Evolutionary conservation across 2,329 filamentous ascomycete species (phyloP).

Genomic region (Ophiostoma tasmaniense): DNA sequence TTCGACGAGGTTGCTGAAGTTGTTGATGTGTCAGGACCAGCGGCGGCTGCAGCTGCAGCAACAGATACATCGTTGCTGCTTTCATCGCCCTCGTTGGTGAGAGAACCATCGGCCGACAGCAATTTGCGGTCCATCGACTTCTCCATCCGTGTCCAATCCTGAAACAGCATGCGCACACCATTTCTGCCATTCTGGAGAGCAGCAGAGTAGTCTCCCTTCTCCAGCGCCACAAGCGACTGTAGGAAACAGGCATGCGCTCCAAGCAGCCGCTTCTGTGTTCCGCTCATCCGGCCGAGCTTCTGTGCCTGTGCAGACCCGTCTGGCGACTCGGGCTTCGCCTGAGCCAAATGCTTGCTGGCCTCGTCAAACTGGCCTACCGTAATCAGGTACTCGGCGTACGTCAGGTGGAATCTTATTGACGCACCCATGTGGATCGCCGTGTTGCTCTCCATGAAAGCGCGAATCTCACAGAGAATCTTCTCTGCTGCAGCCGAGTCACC

Average conservation of each 20-base stretch:
- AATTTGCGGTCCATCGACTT: slow-evolving; percentile 21
- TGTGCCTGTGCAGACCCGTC: not conserved
- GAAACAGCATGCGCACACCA: slow-evolving; percentile 47
- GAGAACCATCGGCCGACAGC: not conserved
- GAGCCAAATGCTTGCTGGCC: slow-evolving; percentile 30
- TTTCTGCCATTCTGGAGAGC: slow-evolving; percentile 50
- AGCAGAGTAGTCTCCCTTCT: slow-evolving; percentile 49
- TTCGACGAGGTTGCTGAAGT: not conserved
- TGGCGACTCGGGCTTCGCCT: slow-evolving; percentile 11
- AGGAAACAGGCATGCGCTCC: slow-evolving; percentile 50
- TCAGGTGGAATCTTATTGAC: slow-evolving; percentile 53
- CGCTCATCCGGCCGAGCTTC: not conserved
- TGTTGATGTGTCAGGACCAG: not conserved
- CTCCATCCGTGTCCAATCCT: slow-evolving; percentile 49
- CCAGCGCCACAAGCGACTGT: slow-evolving; percentile 57
- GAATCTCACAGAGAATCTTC: slow-evolving; percentile 48
- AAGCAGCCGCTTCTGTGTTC: slow-evolving; percentile 12
- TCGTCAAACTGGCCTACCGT: slow-evolving; percentile 57
- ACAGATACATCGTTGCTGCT: not conserved
- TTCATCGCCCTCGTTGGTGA: slow-evolving; percentile 10
- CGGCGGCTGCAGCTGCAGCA: not conserved
- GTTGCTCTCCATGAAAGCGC: slow-evolving; percentile 36
- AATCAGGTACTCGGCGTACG: slow-evolving; percentile 66
- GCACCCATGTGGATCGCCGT: slow-evolving; percentile 28
- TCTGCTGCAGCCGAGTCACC: slow-evolving; percentile 44